Base-by-base conservation (phyloP, 139 green algal species). In the Astrephomene gubernaculifera region DNA sequence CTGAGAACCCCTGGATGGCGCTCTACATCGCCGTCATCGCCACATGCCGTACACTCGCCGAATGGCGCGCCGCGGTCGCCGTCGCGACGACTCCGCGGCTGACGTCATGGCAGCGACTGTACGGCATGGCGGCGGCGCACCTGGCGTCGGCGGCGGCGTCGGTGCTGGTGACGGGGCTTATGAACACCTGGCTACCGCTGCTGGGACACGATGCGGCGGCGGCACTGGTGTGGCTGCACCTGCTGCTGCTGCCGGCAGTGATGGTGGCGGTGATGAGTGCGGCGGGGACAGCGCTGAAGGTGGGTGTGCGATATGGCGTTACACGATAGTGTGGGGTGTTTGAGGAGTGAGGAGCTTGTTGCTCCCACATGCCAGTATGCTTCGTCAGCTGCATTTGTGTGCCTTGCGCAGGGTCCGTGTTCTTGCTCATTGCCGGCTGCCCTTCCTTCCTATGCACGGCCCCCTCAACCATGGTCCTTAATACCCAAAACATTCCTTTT, bases 181-280 rank as follows among this genome's bases (percentile, higher is more conserved):
- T 75, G 7, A 85, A 65, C 63, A 85, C 64, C 9, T 85, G 79
- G 79, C 63, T 85, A 43, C 79, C 79, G 33, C 79, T 85, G 61
- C 79, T 85, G 79, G 79, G 79, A 0, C 44, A 76, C 45, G 41
- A 31, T 43, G 63, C 79, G 45, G 79, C 79, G 21, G 33, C 31
- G 61, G 79, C 64, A 12, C 27, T 85, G 25, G 64, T 85, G 63
- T 85, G 79, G 79, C 61, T 85, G 79, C 79, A 85, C 65, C 65
- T 85, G 79, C 79, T 85, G 79, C 63, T 85, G 61, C 79, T 85
- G 31, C 79, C 79, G 63, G 64, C 45, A 0, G 79, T 75, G 4
- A 76, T 75, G 79, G 44, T 76, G 31, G 64, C 44, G 21, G 79
- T 39, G 19, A 67, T 85, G 79, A 10, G 31, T 8, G 63, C 76